Evolutionary conservation across 2,329 filamentous ascomycete genomes (phyloP).

Genomic region (Fusarium siculi): DNA sequence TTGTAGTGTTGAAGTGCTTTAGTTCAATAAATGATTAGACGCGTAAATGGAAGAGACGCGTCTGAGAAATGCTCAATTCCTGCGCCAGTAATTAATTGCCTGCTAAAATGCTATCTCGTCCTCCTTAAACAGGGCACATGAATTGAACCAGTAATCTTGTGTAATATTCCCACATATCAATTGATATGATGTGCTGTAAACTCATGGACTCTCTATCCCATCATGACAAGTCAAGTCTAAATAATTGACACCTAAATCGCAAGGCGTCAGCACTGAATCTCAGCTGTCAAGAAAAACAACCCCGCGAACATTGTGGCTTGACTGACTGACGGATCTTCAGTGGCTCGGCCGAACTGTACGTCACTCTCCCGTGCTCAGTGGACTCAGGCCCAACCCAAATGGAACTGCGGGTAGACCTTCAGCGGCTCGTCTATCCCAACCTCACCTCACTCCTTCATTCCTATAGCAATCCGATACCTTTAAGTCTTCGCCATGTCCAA

Average conservation of each 20-base stretch:
- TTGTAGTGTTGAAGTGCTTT: conserved; percentile 1
- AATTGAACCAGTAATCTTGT: not conserved
- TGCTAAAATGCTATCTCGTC: not conserved
- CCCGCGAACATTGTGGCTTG: conserved; percentile 35
- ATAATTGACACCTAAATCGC: conserved; percentile 27
- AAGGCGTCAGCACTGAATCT: conserved; percentile 18
- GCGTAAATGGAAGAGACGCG: conserved; percentile 32
- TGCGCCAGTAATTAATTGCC: not conserved
- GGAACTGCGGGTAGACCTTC: conserved; percentile 11
- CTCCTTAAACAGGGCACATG: too few species aligned
- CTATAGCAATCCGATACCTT: not conserved
- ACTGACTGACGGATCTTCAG: conserved; percentile 1
- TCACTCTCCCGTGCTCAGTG: conserved; percentile 27
- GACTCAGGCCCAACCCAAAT: conserved; percentile 21
- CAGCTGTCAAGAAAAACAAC: conserved; percentile 10
- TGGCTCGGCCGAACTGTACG: conserved; percentile 30
- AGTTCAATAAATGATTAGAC: not conserved
- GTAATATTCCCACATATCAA: not conserved
- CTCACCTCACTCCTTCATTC: conserved; percentile 1
- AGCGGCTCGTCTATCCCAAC: conserved; percentile 3
- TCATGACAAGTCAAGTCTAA: conserved; percentile 4
- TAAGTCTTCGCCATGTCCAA: conserved; percentile 52
- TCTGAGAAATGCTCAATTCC: conserved; percentile 9
- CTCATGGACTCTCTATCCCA: not conserved
- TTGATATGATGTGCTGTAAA: not conserved